phyloP scores from a whole-genome alignment of 2,329 filamentous ascomycete species.

The Colletotrichum horii region DNA sequence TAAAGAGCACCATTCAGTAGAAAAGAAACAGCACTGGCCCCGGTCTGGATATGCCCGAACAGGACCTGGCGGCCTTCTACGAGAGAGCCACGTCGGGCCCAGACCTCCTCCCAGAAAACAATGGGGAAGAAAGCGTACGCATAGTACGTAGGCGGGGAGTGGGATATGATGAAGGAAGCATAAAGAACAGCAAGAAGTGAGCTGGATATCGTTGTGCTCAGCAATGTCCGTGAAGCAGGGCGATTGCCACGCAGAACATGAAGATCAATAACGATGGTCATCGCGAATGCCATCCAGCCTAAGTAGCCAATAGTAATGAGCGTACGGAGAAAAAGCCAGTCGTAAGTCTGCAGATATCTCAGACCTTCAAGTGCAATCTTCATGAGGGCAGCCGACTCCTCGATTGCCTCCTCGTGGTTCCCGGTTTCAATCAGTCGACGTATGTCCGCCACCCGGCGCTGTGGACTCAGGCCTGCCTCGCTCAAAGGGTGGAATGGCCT shows the following conservation, averaged over 20 bases:
- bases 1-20: conserved; percentile 70
- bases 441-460: conserved; percentile 72
- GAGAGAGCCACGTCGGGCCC: conserved; percentile 75
- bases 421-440: conserved; percentile 68
- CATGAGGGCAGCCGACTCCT: conserved; percentile 78
- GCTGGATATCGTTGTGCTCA: conserved; percentile 71
- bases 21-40: conserved; percentile 62
- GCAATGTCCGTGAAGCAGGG: conserved; percentile 65
- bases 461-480: conserved; percentile 64
- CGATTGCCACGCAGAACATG: conserved; percentile 80
- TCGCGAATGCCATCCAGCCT: conserved; percentile 92
- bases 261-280: conserved; percentile 86
- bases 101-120: conserved; percentile 96
- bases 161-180: conserved; percentile 79
- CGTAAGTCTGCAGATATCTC: conserved; percentile 95
- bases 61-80: conserved; percentile 69
- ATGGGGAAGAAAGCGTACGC: conserved; percentile 91
- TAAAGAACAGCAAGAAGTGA: conserved; percentile 78
- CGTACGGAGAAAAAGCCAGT: conserved; percentile 93
- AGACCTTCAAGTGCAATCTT: conserved; percentile 80
- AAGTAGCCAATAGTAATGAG: conserved; percentile 90
- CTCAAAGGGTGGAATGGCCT: conserved; percentile 76
- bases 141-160: conserved; percentile 85
- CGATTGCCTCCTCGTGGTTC: conserved; percentile 78
- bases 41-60: conserved; percentile 70